phyloP scores from a whole-genome alignment of 2,329 filamentous ascomycete species.

The Fusarium verrucosum region DNA sequence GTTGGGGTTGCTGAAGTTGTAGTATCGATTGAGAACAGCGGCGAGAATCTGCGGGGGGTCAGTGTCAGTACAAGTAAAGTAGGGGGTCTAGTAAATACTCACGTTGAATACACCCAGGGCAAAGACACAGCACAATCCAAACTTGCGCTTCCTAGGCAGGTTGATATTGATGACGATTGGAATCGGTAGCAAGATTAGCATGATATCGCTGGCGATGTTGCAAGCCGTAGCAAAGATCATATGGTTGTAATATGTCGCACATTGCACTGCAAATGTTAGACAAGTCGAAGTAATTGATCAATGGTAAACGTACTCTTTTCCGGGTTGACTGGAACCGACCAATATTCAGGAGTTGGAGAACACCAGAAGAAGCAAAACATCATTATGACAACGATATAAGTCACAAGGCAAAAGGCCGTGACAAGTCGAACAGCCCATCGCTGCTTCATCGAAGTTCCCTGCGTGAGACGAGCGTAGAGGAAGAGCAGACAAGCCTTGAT shows the following conservation, averaged over 20 bases:
- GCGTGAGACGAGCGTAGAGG: slow-evolving; percentile 62
- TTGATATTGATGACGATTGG: slow-evolving; percentile 55
- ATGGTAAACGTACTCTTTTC: slow-evolving; percentile 2
- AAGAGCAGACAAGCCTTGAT: slow-evolving; percentile 63
- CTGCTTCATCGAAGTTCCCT: slow-evolving; percentile 45
- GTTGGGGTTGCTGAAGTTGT: slow-evolving; percentile 66
- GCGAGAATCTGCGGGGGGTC: slow-evolving; percentile 59
- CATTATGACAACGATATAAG: slow-evolving; percentile 60
- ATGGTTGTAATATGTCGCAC: slow-evolving; percentile 58
- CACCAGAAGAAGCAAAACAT: slow-evolving; percentile 65
- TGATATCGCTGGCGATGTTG: slow-evolving; percentile 57
- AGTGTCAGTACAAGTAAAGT: slow-evolving; percentile 1
- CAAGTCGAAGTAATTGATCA: background rate
- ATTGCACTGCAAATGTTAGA: slow-evolving; percentile 48
- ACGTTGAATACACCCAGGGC: slow-evolving; percentile 62
- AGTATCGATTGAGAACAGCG: slow-evolving; percentile 68
- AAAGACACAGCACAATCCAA: slow-evolving; percentile 64
- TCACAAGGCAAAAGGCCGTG: slow-evolving; percentile 54
- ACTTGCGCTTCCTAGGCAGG: slow-evolving; percentile 56
- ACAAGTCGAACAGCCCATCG: slow-evolving; percentile 54
- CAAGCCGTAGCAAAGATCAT: slow-evolving; percentile 59
- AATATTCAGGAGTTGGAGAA: slow-evolving; percentile 61
- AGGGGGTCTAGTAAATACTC: background rate
- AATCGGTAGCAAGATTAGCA: slow-evolving; percentile 57
- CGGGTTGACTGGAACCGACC: slow-evolving; percentile 55